Conservation (phyloP, 495 filamentous ascomycete genomes). For the Talaromyces trachyspermus region DNA sequence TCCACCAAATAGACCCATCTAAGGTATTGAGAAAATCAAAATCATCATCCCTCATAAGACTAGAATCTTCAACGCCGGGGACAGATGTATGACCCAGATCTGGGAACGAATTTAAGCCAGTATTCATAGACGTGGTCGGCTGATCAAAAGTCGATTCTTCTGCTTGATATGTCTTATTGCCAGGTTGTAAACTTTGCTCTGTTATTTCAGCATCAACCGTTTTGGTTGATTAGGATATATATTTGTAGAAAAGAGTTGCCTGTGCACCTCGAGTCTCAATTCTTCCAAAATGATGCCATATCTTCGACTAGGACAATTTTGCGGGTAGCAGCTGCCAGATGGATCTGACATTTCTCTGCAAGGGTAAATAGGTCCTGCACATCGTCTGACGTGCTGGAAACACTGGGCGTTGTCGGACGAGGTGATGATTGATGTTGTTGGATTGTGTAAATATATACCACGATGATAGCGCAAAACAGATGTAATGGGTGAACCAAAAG, state of each 20-base stretch:
- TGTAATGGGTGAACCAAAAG: slow-evolving; percentile 49
- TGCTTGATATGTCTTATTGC: slow-evolving; percentile 5
- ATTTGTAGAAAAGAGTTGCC: slow-evolving; percentile 21
- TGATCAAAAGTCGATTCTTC: slow-evolving; percentile 3
- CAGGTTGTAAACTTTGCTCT: slow-evolving; percentile 6
- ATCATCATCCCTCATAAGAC: slow-evolving; percentile 13
- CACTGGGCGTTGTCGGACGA: slow-evolving; percentile 14
- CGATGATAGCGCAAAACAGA: slow-evolving; percentile 49
- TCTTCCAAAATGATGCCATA: slow-evolving; percentile 46
- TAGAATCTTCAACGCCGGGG: not conserved
- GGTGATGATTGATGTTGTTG: slow-evolving; percentile 36
- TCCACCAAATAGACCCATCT: slow-evolving; percentile 28
- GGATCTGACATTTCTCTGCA: slow-evolving; percentile 38
- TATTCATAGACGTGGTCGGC: slow-evolving; percentile 8
- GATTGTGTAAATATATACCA: slow-evolving; percentile 48
- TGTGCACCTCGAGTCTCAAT: slow-evolving; percentile 34
- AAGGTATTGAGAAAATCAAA: slow-evolving; percentile 22
- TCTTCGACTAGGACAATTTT: slow-evolving; percentile 45
- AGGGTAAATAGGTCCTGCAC: slow-evolving; percentile 29
- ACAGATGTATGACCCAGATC: not conserved
- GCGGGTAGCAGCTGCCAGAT: slow-evolving; percentile 41
- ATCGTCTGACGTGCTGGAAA: slow-evolving; percentile 15
- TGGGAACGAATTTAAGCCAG: slow-evolving; percentile 14
- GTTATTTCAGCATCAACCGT: not conserved
- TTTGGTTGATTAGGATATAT: slow-evolving; percentile 3